Evolutionary conservation across 805 yeast species (phyloP), one percentile per base, ranked within the genome.

Genomic region (Myxozyma monticola): DNA sequence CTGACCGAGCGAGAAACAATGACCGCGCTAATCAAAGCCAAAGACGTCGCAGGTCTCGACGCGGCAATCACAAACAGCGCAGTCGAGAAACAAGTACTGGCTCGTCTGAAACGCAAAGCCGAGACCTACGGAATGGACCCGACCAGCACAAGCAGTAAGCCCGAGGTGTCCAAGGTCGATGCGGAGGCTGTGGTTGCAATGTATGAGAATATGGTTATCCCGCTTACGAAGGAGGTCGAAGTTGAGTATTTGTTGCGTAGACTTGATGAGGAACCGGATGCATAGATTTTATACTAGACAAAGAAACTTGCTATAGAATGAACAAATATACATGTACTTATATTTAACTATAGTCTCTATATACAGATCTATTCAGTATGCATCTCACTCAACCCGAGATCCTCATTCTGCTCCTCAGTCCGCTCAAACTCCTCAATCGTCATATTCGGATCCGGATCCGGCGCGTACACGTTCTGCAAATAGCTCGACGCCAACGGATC

Each of bases 391-490:
- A 93, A 74, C 20, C 99, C 99, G 57, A 93, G 77, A 37, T 85
- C 91, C 65, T 93, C 99, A 66, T 93, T 89, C 69, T 90, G 95
- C 63, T 88, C 85, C 35, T 75, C 73, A 1, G 96, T 83, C 75
- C 99, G 85, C 60, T 88, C 96, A 61, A 80, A 88, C 50, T 93
- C 96, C 70, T 85, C 96, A 54, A 86, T 79, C 36, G 68, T 76
- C 98, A 93, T 93, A 67, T 91, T 88, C 59, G 99, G 99, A 71
- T 93, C 99, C 36, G 80, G 79, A 71, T 93, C 99, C 24, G 99
- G 99, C 30, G 99, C 99, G 65, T 90, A 93, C n/a, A 91, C 93
- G 66, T 93, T 93, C 71, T 93, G 99, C 56, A 93, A 85, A 65
- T 93, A 93, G 0, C 96, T 88, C 3, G 95, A 84, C 17, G 97